Percentiles rank a stretch among this genome's conserved stretches.
Evolutionary conservation across 2,329 filamentous ascomycete species (phyloP).

Genomic region (Daldinia sp.): DNA sequence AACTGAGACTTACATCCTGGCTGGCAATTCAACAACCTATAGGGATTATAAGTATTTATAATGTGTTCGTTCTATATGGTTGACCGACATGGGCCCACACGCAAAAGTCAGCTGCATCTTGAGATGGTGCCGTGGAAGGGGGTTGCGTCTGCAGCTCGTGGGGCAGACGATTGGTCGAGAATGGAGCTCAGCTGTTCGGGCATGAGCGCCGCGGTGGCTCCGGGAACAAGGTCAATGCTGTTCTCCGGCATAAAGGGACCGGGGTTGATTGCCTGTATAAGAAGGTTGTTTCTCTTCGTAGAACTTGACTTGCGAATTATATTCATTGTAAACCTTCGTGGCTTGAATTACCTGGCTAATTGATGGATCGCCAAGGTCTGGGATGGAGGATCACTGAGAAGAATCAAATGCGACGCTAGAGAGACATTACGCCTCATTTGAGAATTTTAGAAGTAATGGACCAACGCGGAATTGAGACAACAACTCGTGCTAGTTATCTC

Average conservation of each 20-base stretch:
- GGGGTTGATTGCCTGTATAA: conserved; percentile 25
- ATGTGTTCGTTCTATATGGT: conserved; percentile 29
- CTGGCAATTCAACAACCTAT: conserved; percentile 11
- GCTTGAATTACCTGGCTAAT: conserved; percentile 27
- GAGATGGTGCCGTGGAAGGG: conserved; percentile 19
- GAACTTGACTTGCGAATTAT: neutral
- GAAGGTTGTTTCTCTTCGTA: conserved; percentile 22
- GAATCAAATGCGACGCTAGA: conserved; percentile 10
- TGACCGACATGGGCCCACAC: conserved; percentile 30
- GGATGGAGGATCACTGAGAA: neutral
- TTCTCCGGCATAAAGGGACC: conserved; percentile 25
- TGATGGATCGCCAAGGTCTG: conserved; percentile 6
- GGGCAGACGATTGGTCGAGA: conserved; percentile 45
- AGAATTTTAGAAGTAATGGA: neutral
- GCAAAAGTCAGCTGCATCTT: conserved; percentile 25
- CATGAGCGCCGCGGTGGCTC: conserved; percentile 4
- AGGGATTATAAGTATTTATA: conserved; percentile 37
- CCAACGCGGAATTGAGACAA: neutral
- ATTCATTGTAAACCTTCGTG: conserved; percentile 5
- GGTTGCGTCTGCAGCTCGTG: conserved; percentile 38
- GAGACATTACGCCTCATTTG: conserved; percentile 4
- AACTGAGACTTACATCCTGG: conserved; percentile 14
- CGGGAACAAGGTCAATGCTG: conserved; percentile 25
- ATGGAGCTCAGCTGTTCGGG: conserved; percentile 5
- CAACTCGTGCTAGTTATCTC: neutral